Conservation (phyloP, 2,329 filamentous ascomycete genomes). For the Didymella pomorum region DNA sequence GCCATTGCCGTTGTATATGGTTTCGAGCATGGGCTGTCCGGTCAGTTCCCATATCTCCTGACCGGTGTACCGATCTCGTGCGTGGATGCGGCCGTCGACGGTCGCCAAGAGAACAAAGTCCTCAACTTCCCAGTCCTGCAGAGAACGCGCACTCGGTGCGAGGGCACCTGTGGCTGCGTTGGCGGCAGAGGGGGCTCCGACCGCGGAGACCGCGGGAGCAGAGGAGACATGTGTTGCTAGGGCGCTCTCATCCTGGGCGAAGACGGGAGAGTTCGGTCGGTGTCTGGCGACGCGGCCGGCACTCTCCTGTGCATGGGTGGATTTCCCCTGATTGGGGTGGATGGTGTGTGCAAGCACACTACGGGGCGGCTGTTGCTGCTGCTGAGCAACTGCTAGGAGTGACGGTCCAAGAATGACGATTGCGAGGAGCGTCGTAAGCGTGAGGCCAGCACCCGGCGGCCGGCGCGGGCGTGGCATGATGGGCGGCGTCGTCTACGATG, state of each 20-base stretch:
- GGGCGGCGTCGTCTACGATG: slow-evolving; percentile 31
- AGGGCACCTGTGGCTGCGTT: slow-evolving; percentile 57
- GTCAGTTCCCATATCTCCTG: slow-evolving; percentile 85
- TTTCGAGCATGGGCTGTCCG: slow-evolving; percentile 90
- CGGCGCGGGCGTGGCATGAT: slow-evolving; percentile 52
- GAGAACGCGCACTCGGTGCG: slow-evolving; percentile 84
- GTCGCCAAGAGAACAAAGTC: slow-evolving; percentile 99
- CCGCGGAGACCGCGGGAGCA: slow-evolving; percentile 89
- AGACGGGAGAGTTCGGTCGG: slow-evolving; percentile 37
- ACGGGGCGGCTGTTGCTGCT: slow-evolving; percentile 50
- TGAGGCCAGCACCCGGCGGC: slow-evolving; percentile 51
- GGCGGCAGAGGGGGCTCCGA: slow-evolving; percentile 87
- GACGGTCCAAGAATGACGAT: slow-evolving; percentile 48
- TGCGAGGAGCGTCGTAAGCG: slow-evolving; percentile 45
- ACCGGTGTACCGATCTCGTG: slow-evolving; percentile 86
- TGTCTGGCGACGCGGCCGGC: slow-evolving; percentile 33
- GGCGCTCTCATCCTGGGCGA: slow-evolving; percentile 81
- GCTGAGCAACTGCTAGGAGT: slow-evolving; percentile 51
- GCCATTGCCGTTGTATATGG: slow-evolving; percentile 74
- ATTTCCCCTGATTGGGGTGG: slow-evolving; percentile 30
- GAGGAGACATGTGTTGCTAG: slow-evolving; percentile 76
- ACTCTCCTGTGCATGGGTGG: slow-evolving; percentile 25
- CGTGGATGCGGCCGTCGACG: slow-evolving; percentile 96
- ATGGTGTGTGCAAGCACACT: slow-evolving; percentile 30
- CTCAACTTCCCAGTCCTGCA: slow-evolving; percentile 99